phyloP scores from a whole-genome alignment of 2,329 filamentous ascomycete genomes.

The Epichloe sp. region DNA sequence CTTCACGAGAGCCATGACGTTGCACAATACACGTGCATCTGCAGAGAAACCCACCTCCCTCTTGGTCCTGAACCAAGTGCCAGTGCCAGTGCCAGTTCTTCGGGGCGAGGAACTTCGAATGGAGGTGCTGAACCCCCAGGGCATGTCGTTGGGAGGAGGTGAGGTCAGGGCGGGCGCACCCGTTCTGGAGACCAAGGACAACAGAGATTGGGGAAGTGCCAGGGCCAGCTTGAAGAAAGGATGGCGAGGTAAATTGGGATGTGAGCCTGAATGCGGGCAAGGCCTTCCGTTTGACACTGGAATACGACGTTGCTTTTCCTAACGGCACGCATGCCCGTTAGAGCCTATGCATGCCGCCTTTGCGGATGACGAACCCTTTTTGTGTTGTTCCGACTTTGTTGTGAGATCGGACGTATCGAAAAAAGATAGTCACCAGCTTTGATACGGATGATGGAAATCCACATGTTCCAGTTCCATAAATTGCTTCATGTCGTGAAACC shows the following conservation, averaged over 20 bases:
- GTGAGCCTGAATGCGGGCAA: constrained; percentile 40
- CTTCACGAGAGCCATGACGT: constrained; percentile 31
- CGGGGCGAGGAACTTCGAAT: constrained; percentile 42
- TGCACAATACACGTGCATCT: constrained; percentile 33
- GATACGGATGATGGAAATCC: no score
- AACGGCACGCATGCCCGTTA: constrained; percentile 23
- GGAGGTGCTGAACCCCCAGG: constrained; percentile 32
- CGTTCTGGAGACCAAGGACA: constrained; percentile 11
- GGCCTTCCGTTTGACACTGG: constrained; percentile 39
- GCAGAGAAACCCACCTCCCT: constrained; percentile 27
- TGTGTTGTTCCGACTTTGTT: background rate
- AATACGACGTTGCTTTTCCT: constrained; percentile 45
- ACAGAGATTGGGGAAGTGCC: constrained; percentile 35
- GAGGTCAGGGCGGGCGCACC: constrained; percentile 20
- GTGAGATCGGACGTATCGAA: background rate
- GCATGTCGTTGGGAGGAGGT: constrained; percentile 26
- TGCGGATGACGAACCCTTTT: background rate
- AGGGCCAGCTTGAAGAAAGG: constrained; percentile 35
- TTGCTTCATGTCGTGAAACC: no score
- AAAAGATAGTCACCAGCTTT: no score
- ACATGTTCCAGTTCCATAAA: no score
- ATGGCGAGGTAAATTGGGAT: constrained; percentile 42
- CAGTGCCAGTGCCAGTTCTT: constrained; percentile 42
- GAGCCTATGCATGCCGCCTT: background rate
- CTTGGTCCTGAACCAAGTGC: constrained; percentile 42